Conservation (phyloP, 768 basidiomycete genomes). For the Naganishia friedmannii region DNA sequence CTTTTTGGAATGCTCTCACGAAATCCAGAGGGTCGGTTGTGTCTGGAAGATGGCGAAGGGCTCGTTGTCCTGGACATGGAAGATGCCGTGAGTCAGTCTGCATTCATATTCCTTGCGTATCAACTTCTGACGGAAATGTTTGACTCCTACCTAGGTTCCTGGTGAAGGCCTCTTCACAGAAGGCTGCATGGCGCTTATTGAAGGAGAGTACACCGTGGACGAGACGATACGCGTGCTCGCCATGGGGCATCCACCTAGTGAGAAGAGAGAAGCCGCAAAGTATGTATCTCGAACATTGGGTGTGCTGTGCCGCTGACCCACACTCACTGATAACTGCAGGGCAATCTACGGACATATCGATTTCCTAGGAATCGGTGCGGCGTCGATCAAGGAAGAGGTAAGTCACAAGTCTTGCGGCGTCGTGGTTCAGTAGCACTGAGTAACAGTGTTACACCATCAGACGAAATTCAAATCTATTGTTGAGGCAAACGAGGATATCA, state of each 20-base stretch:
- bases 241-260: slow-evolving; percentile 95
- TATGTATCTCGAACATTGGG: slow-evolving; percentile 49
- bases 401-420: slow-evolving; percentile 40
- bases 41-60: slow-evolving; percentile 90
- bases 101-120: not conserved
- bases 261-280: slow-evolving; percentile 79
- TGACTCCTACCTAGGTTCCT: slow-evolving; percentile 63
- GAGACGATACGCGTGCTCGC: slow-evolving; percentile 83
- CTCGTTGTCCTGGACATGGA: slow-evolving; percentile 82
- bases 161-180: slow-evolving; percentile 95
- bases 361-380: slow-evolving; percentile 90
- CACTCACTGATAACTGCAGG: slow-evolving; percentile 53
- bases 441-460: slow-evolving; percentile 35
- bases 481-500: slow-evolving; percentile 58
- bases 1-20: slow-evolving; percentile 88
- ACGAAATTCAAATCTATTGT: slow-evolving; percentile 50
- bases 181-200: slow-evolving; percentile 88
- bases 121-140: not conserved
- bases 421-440: not conserved
- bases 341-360: slow-evolving; percentile 95
- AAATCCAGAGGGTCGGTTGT: slow-evolving; percentile 83
- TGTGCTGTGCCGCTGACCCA: not conserved
- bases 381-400: slow-evolving; percentile 87
- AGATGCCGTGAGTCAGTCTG: slow-evolving; percentile 63
- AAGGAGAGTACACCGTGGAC: slow-evolving; percentile 94